phyloP scores from a whole-genome alignment of 2,329 filamentous ascomycete species.

The Ascosphaera apis region DNA sequence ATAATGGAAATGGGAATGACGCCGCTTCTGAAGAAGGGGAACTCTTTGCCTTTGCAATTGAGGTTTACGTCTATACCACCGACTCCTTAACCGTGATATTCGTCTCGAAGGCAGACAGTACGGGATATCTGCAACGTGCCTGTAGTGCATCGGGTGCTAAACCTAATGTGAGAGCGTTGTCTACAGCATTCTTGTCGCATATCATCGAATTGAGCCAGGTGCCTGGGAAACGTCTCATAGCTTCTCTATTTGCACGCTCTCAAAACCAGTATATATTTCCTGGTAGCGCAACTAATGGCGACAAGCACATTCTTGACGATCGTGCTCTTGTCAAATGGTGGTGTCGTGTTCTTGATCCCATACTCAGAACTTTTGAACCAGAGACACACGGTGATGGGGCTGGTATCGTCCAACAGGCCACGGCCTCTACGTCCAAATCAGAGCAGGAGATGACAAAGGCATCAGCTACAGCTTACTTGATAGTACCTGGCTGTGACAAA shows the following conservation, averaged over 20 bases:
- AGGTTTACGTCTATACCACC: conserved; percentile 72
- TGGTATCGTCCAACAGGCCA: conserved; percentile 10
- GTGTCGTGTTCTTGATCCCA: conserved; percentile 64
- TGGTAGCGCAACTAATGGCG: conserved; percentile 59
- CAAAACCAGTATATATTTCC: conserved; percentile 92
- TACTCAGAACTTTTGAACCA: conserved; percentile 30
- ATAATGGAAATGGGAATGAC: background rate
- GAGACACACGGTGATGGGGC: conserved; percentile 14
- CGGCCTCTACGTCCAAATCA: background rate
- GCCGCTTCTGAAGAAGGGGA: conserved; percentile 15
- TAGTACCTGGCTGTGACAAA: conserved; percentile 69
- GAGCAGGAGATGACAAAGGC: conserved; percentile 16
- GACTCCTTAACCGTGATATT: conserved; percentile 66
- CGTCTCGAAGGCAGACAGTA: conserved; percentile 91
- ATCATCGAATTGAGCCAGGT: conserved; percentile 45
- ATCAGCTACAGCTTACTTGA: conserved; percentile 50
- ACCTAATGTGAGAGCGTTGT: conserved; percentile 46
- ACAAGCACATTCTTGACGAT: conserved; percentile 84
- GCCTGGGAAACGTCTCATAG: conserved; percentile 41
- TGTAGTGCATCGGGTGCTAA: conserved; percentile 33
- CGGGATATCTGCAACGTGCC: conserved; percentile 55
- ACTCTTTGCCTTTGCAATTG: conserved; percentile 60
- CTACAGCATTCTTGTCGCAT: conserved; percentile 51
- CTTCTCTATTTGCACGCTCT: conserved; percentile 79
- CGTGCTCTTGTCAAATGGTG: conserved; percentile 84